Evolutionary conservation across 768 basidiomycete genomes (phyloP).

Genomic region (Strobilomyces confusus): DNA sequence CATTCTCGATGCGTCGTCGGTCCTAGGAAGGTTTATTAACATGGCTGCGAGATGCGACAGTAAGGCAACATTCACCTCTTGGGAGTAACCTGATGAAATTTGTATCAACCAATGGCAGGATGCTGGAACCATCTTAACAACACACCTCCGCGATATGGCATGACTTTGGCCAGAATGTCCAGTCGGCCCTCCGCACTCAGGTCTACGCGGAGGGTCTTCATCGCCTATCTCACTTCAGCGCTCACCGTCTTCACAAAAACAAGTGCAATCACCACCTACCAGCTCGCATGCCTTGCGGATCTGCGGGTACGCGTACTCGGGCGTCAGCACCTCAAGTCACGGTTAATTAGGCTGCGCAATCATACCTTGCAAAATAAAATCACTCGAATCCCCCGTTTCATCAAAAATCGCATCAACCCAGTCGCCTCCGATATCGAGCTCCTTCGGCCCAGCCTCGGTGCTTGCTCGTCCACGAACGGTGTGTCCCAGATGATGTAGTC

Average conservation of each 20-base stretch:
- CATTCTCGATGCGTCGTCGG: conserved; percentile 76
- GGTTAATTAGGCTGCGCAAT: not conserved
- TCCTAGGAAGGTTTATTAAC: conserved; percentile 43
- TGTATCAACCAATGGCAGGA: not conserved
- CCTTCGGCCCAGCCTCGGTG: conserved; percentile 50
- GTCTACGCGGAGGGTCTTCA: conserved; percentile 70
- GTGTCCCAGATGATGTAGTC: conserved; percentile 81
- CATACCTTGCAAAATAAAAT: conserved; percentile 87
- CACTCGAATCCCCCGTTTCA: conserved; percentile 75
- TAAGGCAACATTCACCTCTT: conserved; percentile 41
- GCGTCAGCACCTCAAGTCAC: not conserved
- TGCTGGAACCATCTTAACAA: not conserved
- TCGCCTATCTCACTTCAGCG: conserved; percentile 52
- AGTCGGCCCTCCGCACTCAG: conserved; percentile 69
- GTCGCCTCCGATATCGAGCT: conserved; percentile 68
- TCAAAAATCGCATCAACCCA: conserved; percentile 69
- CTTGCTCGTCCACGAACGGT: conserved; percentile 50
- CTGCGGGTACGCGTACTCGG: conserved; percentile 33
- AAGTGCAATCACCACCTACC: conserved; percentile 38
- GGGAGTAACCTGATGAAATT: conserved; percentile 57
- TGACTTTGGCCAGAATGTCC: conserved; percentile 73
- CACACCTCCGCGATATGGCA: conserved; percentile 80
- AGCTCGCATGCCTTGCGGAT: conserved; percentile 80
- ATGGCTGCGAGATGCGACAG: not conserved
- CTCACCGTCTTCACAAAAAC: not conserved